Evolutionary conservation across 257 asterid genomes (phyloP), one percentile per base, ranked within the genome.

Genomic region (Oldenlandia corymbosa): DNA sequence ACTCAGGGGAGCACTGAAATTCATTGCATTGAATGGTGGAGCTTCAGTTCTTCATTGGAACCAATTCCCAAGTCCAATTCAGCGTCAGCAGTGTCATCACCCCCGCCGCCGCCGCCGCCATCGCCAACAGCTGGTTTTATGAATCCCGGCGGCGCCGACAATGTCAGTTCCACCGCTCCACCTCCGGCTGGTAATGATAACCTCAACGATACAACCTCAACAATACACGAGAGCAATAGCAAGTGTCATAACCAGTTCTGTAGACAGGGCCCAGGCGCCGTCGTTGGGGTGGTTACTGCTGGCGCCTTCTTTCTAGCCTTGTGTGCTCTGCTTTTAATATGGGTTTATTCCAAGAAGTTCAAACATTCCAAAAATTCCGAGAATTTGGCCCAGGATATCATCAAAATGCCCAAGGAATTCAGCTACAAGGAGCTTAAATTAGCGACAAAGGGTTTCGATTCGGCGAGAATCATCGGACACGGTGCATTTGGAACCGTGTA

Each of bases 1-100:
- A 88, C 96, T 56, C 96, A 88, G 75, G 96, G 96, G 55, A 88
- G 96, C 61, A 88, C 96, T 1, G 96, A 88, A 74, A 72, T 71
- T 39, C 96, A 88, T 69, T 76, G 74, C 67, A 78, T 88, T 23
- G 87, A 81, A 21, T 86, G 95, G 96, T 88, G 96, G 96, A 88
- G 93, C 63, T 88, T 88, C 68, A 74, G 69, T 56, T 86, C 96
- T 5, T 78, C 83, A 10, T 86, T 86, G 31, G 92, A 87, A 28
- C 76, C 65, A 5, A 75, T 47, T 31, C 66, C 92, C 20, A 70
- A 71, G 63, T 74, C 79, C 1, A 74, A 56, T 46, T 68, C 86
- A 17, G 48, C 37, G 4, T n/a, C 59, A 34, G 68, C 77, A 6
- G 42, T 67, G 52, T 42, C 84, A 20, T 72, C 68, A 0, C 76